Evolutionary conservation across 2,329 filamentous ascomycete species (phyloP).

Genomic region (Coniella lustricola): DNA sequence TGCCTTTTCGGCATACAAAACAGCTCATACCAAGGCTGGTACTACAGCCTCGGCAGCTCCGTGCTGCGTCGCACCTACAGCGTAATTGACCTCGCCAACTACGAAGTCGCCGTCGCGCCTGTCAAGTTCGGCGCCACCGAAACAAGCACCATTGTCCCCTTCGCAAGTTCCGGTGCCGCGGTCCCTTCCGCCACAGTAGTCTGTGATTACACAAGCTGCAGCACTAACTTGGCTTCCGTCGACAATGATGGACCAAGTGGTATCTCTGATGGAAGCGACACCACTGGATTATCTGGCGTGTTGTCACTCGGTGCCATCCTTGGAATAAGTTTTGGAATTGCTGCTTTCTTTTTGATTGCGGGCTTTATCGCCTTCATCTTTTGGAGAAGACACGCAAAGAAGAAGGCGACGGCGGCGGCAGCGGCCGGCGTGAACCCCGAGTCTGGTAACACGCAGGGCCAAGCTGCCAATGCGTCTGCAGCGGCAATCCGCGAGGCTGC

Average conservation of each 20-base stretch:
- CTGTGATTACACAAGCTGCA: conserved; percentile 15
- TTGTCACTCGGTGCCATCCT: conserved; percentile 10
- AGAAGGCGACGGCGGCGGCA: neutral
- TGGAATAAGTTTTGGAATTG: conserved; percentile 9
- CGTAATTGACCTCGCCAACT: conserved; percentile 27
- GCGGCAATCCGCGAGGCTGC: neutral
- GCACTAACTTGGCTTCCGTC: neutral
- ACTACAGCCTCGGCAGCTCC: conserved; percentile 20
- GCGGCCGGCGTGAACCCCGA: neutral
- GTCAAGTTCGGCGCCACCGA: conserved; percentile 19
- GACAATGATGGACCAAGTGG: neutral
- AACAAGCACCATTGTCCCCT: conserved; percentile 21
- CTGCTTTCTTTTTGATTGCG: neutral
- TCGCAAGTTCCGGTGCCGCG: conserved; percentile 21
- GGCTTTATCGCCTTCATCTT: conserved; percentile 5
- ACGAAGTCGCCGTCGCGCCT: conserved; percentile 26
- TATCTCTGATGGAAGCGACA: neutral
- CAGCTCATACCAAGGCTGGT: conserved; percentile 1
- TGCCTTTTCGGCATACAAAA: conserved; percentile 28
- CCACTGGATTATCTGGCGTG: neutral
- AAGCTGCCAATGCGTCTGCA: neutral
- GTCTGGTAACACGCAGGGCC: conserved; percentile 1
- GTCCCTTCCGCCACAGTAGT: conserved; percentile 21
- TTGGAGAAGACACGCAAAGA: conserved; percentile 11
- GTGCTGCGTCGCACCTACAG: conserved; percentile 26